Conservation (phyloP, 768 basidiomycete genomes). For the Boletales sp. region DNA sequence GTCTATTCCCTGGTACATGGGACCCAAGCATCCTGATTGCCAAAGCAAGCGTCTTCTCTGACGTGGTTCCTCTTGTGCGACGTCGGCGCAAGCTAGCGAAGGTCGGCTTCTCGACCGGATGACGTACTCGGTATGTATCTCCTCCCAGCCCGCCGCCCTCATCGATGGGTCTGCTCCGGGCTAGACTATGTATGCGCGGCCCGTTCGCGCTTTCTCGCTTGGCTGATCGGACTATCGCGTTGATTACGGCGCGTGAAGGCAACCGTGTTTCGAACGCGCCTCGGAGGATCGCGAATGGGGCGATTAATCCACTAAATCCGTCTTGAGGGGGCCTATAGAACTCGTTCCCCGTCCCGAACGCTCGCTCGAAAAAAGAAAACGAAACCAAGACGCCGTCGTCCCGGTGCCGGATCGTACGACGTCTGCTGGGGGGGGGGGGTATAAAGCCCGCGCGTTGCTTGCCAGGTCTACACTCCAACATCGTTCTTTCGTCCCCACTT, state of each 20-base stretch:
- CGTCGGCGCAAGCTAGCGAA: neutral
- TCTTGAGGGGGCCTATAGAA: neutral
- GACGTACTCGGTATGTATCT: constrained; percentile 14
- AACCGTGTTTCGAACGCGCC: neutral
- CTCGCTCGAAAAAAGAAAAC: constrained; percentile 9
- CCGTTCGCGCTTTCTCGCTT: constrained; percentile 4
- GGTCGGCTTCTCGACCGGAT: constrained; percentile 11
- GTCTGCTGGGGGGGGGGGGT: neutral
- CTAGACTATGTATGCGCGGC: neutral
- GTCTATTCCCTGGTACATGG: neutral
- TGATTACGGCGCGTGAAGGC: neutral
- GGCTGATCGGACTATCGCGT: constrained; percentile 6
- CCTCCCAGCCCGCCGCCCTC: constrained; percentile 1
- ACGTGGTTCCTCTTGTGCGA: constrained; percentile 4
- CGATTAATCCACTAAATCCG: constrained; percentile 12
- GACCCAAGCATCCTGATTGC: constrained; percentile 4
- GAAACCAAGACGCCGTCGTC: constrained; percentile 15
- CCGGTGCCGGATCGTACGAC: constrained; percentile 8
- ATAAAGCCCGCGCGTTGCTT: constrained; percentile 8
- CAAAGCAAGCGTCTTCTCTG: constrained; percentile 17
- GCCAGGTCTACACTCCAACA: neutral
- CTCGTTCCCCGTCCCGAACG: constrained; percentile 1
- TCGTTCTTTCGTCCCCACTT: neutral
- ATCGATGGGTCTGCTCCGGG: neutral
- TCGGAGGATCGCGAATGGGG: constrained; percentile 1